Conservation (phyloP, 225 moss, liverwort and hornwort species). For the Rhytidiadelphus loreus region DNA sequence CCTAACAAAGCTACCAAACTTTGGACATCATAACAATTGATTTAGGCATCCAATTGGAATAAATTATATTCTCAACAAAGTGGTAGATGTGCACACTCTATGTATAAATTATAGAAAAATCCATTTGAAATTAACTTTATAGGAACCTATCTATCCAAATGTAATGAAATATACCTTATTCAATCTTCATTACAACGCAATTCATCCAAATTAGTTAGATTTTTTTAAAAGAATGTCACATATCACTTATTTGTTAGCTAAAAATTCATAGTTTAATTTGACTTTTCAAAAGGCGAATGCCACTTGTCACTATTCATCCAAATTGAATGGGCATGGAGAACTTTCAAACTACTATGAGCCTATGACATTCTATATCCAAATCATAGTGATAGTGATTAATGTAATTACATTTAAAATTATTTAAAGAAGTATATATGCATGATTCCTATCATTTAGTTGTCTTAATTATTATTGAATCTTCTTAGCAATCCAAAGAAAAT, state of each 20-base stretch:
- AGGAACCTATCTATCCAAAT: not conserved
- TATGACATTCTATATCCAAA: not conserved
- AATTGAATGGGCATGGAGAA: not conserved
- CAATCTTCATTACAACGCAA: not conserved
- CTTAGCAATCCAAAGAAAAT: not conserved
- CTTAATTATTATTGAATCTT: not conserved
- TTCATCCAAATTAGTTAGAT: not conserved
- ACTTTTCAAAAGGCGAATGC: too few relatives aligned
- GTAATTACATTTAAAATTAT: not conserved
- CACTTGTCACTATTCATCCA: too few relatives aligned
- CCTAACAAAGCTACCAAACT: fast-evolving
- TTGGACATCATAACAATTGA: not conserved
- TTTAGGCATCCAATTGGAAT: fast-evolving
- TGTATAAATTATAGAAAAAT: too few relatives aligned
- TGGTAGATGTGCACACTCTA: too few relatives aligned
- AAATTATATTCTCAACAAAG: not conserved
- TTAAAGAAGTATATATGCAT: not conserved
- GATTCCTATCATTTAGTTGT: not conserved
- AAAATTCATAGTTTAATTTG: not conserved
- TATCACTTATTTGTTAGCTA: not conserved
- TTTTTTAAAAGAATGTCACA: not conserved
- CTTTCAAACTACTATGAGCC: fast-evolving
- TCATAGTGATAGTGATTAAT: not conserved
- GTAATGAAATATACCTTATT: not conserved
- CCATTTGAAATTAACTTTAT: not conserved